Percentiles rank a stretch among this genome's conserved stretches.
Evolutionary conservation across 495 filamentous ascomycete species (phyloP).

Genomic region (Parathielavia appendiculata): DNA sequence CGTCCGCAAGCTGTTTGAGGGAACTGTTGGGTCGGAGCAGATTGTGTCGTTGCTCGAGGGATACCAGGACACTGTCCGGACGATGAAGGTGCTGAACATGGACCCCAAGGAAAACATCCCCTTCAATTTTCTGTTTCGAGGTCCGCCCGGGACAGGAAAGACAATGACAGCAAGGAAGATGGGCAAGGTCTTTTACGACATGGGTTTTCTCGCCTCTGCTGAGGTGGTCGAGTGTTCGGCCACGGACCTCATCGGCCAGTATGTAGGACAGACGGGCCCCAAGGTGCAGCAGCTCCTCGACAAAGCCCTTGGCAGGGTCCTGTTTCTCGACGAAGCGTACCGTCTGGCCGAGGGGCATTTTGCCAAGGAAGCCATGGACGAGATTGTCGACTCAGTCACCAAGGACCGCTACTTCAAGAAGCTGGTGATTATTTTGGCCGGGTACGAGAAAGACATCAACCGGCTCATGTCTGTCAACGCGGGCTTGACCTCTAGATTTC

Average conservation of each 20-base stretch:
- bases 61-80: constrained; percentile 53
- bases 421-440: constrained; percentile 69
- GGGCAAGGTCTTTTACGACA: constrained; percentile 68
- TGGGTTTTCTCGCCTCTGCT: constrained; percentile 53
- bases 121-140: constrained; percentile 43
- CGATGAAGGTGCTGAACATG: constrained; percentile 51
- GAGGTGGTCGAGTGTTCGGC: constrained; percentile 58
- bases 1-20: constrained; percentile 55
- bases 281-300: constrained; percentile 56
- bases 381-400: constrained; percentile 64
- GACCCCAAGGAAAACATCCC: constrained; percentile 49
- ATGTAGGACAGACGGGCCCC: constrained; percentile 59
- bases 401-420: constrained; percentile 58
- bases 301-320: constrained; percentile 55
- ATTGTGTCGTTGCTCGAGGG: constrained; percentile 54
- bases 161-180: constrained; percentile 67
- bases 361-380: constrained; percentile 67
- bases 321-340: constrained; percentile 68
- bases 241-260: constrained; percentile 57
- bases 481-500: constrained; percentile 57
- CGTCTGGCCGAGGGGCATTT: constrained; percentile 53
- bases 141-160: constrained; percentile 61
- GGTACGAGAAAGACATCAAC: constrained; percentile 68
- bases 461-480: constrained; percentile 58
- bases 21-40: constrained; percentile 60